A percentile compares a stretch with the other conserved stretches of the same genome.
phyloP scores from a whole-genome alignment of 2,329 filamentous ascomycete species.

The Stylonectria norvegica region DNA sequence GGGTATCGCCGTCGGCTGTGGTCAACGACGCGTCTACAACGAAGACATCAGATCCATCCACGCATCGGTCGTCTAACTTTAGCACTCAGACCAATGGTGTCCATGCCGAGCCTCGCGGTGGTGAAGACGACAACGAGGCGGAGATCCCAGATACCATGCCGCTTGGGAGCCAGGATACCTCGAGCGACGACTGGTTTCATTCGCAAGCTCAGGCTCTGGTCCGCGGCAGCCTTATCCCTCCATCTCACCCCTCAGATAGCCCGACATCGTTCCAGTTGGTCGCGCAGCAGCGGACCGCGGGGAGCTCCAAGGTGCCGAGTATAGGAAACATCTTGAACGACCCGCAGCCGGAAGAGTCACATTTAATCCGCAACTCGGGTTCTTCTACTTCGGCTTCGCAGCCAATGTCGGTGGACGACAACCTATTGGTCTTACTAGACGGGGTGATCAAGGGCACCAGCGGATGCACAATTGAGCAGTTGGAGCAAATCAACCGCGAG shows the following conservation, averaged over 20 bases:
- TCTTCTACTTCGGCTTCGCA: slow-evolving; percentile 45
- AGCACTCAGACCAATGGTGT: slow-evolving; percentile 73
- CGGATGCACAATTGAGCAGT: slow-evolving; percentile 83
- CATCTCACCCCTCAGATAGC: slow-evolving; percentile 30
- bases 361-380: slow-evolving; percentile 29
- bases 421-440: slow-evolving; percentile 57
- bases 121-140: slow-evolving; percentile 32
- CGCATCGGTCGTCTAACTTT: slow-evolving; percentile 58
- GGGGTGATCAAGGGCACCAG: slow-evolving; percentile 65
- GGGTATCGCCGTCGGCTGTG: slow-evolving; percentile 55
- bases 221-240: slow-evolving; percentile 33
- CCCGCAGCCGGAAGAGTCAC: slow-evolving; percentile 33
- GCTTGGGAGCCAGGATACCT: slow-evolving; percentile 43
- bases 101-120: slow-evolving; percentile 44
- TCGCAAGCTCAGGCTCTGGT: slow-evolving; percentile 55
- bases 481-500: slow-evolving; percentile 88
- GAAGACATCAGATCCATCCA: slow-evolving; percentile 75
- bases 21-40: slow-evolving; percentile 90
- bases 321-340: slow-evolving; percentile 41
- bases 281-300: slow-evolving; percentile 24
- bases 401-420: slow-evolving; percentile 43
- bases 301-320: slow-evolving; percentile 33
- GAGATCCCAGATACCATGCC: slow-evolving; percentile 55
- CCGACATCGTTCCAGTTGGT: slow-evolving; percentile 39
- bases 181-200: slow-evolving; percentile 56